Conservation (phyloP, 225 moss, liverwort and hornwort genomes). For the Thuidium tamariscinum region DNA sequence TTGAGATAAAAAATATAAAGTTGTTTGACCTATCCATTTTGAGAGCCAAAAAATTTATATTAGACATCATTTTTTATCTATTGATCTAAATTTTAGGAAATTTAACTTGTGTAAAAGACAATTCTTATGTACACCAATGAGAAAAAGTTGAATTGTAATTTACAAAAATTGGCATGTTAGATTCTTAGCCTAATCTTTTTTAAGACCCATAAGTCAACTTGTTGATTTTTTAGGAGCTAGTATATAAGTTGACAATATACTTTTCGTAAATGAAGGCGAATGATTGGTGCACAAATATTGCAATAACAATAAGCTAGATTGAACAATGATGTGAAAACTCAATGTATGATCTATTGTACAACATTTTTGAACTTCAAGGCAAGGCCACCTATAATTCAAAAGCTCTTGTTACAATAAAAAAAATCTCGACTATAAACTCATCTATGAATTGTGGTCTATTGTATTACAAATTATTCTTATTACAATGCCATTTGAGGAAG, state of each 20-base stretch:
- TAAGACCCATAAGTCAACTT: background rate
- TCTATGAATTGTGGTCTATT: background rate
- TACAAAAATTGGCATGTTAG: background rate
- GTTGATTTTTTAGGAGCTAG: background rate
- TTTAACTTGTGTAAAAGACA: background rate
- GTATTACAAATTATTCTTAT: background rate
- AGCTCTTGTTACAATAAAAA: no score
- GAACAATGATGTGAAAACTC: background rate
- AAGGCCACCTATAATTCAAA: background rate
- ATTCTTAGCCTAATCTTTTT: no score
- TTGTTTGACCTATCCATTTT: fast-evolving
- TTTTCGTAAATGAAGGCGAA: background rate
- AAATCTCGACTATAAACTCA: no score
- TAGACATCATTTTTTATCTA: background rate
- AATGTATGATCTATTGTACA: background rate
- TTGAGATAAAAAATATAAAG: background rate
- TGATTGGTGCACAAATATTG: background rate
- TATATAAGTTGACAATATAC: background rate
- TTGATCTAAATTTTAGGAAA: background rate
- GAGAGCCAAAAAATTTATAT: background rate
- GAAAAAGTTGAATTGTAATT: background rate
- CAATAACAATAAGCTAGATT: background rate
- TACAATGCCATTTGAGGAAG: fast-evolving
- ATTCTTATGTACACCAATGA: background rate
- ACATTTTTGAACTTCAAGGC: background rate